Percentiles rank a stretch among this genome's conserved stretches.
Conservation (phyloP, 306 rosid genomes). For the Sesbania bispinosa region DNA sequence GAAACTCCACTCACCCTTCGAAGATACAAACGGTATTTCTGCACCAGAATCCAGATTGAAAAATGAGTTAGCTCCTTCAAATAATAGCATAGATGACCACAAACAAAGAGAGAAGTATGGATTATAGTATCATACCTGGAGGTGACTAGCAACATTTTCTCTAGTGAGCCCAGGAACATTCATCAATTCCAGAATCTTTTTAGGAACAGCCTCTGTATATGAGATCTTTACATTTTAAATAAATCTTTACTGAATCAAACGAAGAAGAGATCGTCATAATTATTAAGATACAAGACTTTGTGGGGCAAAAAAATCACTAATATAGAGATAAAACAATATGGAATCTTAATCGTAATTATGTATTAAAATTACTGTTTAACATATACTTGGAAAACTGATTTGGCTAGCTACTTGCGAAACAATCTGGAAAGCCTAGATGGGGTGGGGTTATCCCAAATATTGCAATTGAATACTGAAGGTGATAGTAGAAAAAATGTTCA, state of each 20-base stretch:
- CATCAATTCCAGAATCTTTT: conserved; percentile 95
- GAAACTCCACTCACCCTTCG: conserved; percentile 84
- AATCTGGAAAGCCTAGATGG: neutral
- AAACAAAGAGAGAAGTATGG: neutral
- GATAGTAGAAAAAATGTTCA: neutral
- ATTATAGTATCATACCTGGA: conserved; percentile 57
- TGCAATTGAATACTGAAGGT: neutral
- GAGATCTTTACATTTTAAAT: neutral
- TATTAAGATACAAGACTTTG: too few species aligned
- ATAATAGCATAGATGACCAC: conserved; percentile 7
- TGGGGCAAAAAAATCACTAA: too few species aligned
- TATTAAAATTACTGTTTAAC: too few species aligned
- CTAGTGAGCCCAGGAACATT: conserved; percentile 97
- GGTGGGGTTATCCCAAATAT: neutral
- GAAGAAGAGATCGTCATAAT: neutral
- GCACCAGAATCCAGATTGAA: conserved; percentile 25
- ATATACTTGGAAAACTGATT: neutral
- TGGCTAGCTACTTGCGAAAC: neutral
- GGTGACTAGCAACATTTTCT: conserved; percentile 99
- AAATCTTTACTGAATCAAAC: neutral
- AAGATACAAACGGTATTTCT: conserved; percentile 96
- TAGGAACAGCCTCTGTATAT: conserved; percentile 95
- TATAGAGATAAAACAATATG: too few species aligned
- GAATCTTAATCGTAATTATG: too few species aligned
- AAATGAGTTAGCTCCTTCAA: conserved; percentile 1